A percentile compares a stretch with the other conserved stretches of the same genome.
Evolutionary conservation across 1,139 yeast genomes (phyloP).

Genomic region (Arxiozyma telluris): DNA sequence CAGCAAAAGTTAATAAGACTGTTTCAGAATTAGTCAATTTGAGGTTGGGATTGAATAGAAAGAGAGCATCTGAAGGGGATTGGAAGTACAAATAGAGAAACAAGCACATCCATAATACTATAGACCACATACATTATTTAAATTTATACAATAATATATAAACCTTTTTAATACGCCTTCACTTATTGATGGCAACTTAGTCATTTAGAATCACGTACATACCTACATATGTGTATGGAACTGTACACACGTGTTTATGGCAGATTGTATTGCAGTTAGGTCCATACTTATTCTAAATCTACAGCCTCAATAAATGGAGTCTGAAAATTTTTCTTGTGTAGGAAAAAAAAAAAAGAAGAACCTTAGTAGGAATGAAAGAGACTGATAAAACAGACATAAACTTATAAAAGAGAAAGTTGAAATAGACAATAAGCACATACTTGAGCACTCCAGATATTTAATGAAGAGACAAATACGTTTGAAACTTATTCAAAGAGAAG

Average conservation of each 20-base stretch:
- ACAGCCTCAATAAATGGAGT: background rate
- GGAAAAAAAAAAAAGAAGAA: no score
- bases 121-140: background rate
- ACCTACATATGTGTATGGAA: background rate
- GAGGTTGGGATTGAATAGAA: slow-evolving; percentile 25
- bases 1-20: slow-evolving; percentile 28
- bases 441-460: background rate
- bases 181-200: no score
- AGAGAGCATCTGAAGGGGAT: slow-evolving; percentile 10
- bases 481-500: background rate
- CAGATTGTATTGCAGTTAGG: background rate
- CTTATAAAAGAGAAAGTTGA: background rate
- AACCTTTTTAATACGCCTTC: background rate
- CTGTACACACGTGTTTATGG: background rate
- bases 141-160: no score
- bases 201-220: background rate
- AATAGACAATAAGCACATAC: no score
- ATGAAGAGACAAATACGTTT: background rate
- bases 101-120: background rate
- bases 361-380: no score
- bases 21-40: slow-evolving; percentile 30
- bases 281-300: no score
- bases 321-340: background rate
- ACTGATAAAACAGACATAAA: background rate
- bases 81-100: background rate